phyloP scores from a whole-genome alignment of 345 rosid species.

The Euphorbia tirucalli region DNA sequence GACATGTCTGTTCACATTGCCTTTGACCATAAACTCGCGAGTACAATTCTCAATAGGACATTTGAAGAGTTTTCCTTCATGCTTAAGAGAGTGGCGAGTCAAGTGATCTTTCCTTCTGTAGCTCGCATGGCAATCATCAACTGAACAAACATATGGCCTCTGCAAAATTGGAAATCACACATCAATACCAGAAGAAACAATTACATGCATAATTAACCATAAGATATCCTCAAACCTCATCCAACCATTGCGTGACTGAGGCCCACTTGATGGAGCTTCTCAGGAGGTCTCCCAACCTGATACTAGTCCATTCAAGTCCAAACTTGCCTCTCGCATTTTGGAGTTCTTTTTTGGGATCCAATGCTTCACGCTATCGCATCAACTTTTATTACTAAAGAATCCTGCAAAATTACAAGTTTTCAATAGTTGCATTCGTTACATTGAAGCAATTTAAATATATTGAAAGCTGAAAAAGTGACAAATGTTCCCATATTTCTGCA shows the following conservation, averaged over 20 bases:
- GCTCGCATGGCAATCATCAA: slow-evolving; percentile 65
- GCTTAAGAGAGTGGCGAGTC: slow-evolving; percentile 67
- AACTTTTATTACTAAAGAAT: slow-evolving; percentile 6
- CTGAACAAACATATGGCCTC: slow-evolving; percentile 69
- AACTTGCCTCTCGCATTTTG: slow-evolving; percentile 85
- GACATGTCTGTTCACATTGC: slow-evolving; percentile 65
- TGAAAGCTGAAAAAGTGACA: neutral
- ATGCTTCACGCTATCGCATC: slow-evolving; percentile 78
- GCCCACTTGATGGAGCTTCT: slow-evolving; percentile 95
- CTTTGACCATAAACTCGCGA: slow-evolving; percentile 41
- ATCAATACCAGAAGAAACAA: neutral
- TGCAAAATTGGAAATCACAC: slow-evolving; percentile 24
- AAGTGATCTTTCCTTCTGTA: slow-evolving; percentile 92
- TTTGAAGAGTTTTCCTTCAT: slow-evolving; percentile 68
- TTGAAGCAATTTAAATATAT: neutral
- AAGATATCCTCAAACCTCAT: slow-evolving; percentile 41
- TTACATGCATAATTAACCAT: neutral
- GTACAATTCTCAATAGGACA: slow-evolving; percentile 62
- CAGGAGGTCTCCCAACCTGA: slow-evolving; percentile 99
- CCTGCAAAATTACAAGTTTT: slow-evolving; percentile 47
- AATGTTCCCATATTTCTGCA: neutral
- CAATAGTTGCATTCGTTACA: neutral
- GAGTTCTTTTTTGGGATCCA: slow-evolving; percentile 99
- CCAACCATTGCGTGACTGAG: slow-evolving; percentile 67
- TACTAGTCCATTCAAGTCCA: slow-evolving; percentile 79